Evolutionary conservation across 148 eudicot genomes (phyloP), one percentile per base, ranked within the genome.

Genomic region (Spergularia bocconei): DNA sequence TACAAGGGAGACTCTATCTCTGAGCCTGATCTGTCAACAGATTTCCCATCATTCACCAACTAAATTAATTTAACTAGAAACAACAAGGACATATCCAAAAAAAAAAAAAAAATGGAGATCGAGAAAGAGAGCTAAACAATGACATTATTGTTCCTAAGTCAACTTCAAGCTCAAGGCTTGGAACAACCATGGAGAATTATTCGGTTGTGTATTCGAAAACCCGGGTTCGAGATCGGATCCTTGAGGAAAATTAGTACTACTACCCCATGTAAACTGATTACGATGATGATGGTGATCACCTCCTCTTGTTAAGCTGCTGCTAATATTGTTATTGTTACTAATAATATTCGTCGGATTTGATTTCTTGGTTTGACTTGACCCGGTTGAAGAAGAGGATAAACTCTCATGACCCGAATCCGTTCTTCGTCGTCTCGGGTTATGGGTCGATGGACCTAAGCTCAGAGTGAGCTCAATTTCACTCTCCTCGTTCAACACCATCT

Each of bases 351-450:
- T 70, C 1, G 81, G 71, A 70, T 57, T 79, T 25, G 79, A 73
- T 73, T 76, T 81, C 68, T 60, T 80, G 36, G 79, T 72, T 52
- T 80, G 86, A 54, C 83, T 83, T 36, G 90, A 87, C 68, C 86
- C 89, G 41, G 88, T 77, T n/a, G 93, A 93, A 20, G 97, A 92
- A 50, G 98, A 89, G 2, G 96, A 87, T 57, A 86, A 74, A 61
- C 90, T 90, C 47, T 71, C 75, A 47, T 70, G 81, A 69, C 79
- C 75, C 65, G 84, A 76, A 75, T 84, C 53, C 79, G 88, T 73
- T 77, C 77, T 87, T 63, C 75, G 78, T 55, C 81, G 68, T 59
- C 66, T 75, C 36, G 67, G 70, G 57, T 78, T 72, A 64, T 76
- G 75, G 60, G 78, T 81, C 13, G 85, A 53, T 10, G 89, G 92